These are phyloP conservation scores for Lumnitzera littorea DNA, from an alignment of 345 rosid species.

Conservation along the genomic window DNA sequence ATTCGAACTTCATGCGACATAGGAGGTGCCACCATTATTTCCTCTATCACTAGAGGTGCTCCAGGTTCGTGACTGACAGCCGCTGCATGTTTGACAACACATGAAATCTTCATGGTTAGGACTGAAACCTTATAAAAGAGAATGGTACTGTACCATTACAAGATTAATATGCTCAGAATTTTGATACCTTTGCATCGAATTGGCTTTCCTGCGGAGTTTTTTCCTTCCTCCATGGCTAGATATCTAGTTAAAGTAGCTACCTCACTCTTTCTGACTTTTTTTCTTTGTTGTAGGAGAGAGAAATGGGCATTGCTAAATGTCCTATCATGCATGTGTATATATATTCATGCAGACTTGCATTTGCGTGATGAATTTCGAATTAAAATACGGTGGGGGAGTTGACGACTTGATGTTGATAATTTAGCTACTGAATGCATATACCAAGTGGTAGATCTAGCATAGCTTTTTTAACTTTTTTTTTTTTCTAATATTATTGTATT, in stretches of 20 bases:
- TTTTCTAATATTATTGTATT: no score
- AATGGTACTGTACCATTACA: neutral
- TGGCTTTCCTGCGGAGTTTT: conserved; percentile 7
- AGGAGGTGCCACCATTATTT: conserved; percentile 69
- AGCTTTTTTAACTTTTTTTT: no score
- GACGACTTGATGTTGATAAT: no score
- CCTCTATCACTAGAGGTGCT: conserved; percentile 72
- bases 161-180: neutral
- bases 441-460: no score
- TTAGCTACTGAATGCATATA: no score
- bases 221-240: neutral
- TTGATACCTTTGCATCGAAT: conserved; percentile 19
- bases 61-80: conserved; percentile 65
- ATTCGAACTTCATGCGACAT: conserved; percentile 65
- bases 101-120: neutral
- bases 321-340: no score
- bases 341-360: no score
- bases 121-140: neutral
- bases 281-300: no score
- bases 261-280: no score
- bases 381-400: no score
- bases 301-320: no score
- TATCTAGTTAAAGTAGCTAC: neutral
- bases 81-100: conserved; percentile 23
- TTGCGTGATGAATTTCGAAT: no score